Evolutionary conservation across 305 asterid species (phyloP), one percentile per base, ranked within the genome.

Genomic region (Solanum hybrid): DNA sequence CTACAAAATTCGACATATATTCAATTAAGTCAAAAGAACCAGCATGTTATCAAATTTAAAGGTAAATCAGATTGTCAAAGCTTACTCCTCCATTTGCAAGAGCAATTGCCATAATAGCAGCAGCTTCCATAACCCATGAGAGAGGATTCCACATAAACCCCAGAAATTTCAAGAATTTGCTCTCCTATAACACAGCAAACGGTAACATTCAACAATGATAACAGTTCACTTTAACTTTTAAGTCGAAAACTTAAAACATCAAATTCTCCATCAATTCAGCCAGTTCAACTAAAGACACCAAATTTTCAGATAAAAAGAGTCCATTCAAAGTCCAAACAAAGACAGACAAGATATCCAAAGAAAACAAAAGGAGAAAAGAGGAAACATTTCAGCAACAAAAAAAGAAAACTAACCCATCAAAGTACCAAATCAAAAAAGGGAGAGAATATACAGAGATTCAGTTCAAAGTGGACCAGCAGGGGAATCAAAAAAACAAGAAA

Each of bases 101-200:
- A 76, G 99, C 99, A 91, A 98, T 97, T 7, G 99, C 99, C 99
- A 98, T 98, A 87, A 98, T 94, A 32, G 99, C 99, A 79, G 99
- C 99, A 91, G 99, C 99, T 94, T 97, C 99, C 99, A 97, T 97
- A 85, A 97, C 99, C 99, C 99, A 97, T 89, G 99, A 98, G 61
- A 97, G 97, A 90, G 99, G 99, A 89, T 97, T 97, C 99, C 99
- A 97, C 99, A 97, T 97, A 94, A 98, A 98, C 90, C 99, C 99
- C 93, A 97, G 89, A 91, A 97, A 97, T 92, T 97, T 97, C 85
- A 97, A 91, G 45, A 97, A 79, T 92, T 97, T 97, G 94, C 98
- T 97, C 92, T 97, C 99, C 99, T 96, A 94, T 77, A 88, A 91
- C 73, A 81, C 90, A 73, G 15, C 70, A 29, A 33, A 89, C 41